Evolutionary conservation across 768 basidiomycete species (phyloP), one percentile per base, ranked within the genome.

Genomic region (Tulasnella sp.): DNA sequence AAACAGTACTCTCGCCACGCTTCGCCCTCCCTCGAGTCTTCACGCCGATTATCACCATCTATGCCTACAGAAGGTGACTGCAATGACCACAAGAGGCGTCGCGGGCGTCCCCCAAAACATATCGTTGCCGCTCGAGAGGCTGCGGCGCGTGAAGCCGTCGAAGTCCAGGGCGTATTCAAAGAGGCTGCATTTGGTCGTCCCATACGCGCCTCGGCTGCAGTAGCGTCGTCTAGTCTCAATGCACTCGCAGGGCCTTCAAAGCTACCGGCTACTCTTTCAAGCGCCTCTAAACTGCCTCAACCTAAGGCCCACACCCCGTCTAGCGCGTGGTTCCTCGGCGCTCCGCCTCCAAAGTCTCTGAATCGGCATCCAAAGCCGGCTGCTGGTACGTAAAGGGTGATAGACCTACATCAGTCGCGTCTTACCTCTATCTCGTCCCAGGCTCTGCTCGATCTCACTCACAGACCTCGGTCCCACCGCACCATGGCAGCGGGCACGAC

Each of bases 71-170:
- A 48, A 48, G 19, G 11, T 29, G n/a, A 11, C n/a, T 29, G 7
- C 27, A 11, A 7, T 29, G n/a, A 48, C 47, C 5, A n/a, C 27
- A 48, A 21, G 27, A 83, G 77, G 70, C 77, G 78, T 66, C 71
- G 77, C 64, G 80, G 82, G 34, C 78, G 84, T 34, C 80, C 81
- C 17, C 75, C 78, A 61, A 87, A 81, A 68, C 65, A 71, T 8
- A 63, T 72, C 58, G 66, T 70, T 30, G 69, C 75, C 60, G 67
- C 71, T 29, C 73, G 74, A 61, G 69, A 72, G 55, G 65, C 68
- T 24, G 60, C 61, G 34, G 34, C 34, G 15, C 34, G 34, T 5
- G 34, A 38, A 15, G 34, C 34, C 15, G 15, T 38, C 15, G 34
- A 38, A 7, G 5, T 38, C 15, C 34, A 5, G 34, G 34, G 34